Base-by-base conservation (phyloP, 148 eudicot genomes). In the Camellia lanceoleosa region DNA sequence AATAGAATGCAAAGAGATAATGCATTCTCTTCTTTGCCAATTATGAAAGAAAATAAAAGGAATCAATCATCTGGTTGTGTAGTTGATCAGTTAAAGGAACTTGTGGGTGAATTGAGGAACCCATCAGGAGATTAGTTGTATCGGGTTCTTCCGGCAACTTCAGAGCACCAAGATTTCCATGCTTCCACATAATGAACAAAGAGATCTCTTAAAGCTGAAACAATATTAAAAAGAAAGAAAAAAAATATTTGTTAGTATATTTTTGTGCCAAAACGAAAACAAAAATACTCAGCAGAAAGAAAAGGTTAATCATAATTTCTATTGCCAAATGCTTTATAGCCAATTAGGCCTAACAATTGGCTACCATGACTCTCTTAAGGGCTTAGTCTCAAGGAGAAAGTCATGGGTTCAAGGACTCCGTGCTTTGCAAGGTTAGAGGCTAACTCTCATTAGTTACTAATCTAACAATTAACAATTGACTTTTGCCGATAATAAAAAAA, bases 161-260 rank as follows among this genome's bases (percentile, higher is more conserved):
- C 97, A 68, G 90, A 89, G 83, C 87, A 88, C 97, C 97, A 95
- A 19, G 94, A 87, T 78, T 83, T 83, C 97, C 97, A 95, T 71
- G 99, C 99, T 78, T 92, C 94, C 81, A 85, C 80, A 61, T 93
- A 95, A 84, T 95, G 99, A 46, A 79, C 89, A 55, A 93, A 95
- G 2, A 93, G 90, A 79, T 93, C 97, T 81, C 74, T 89, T 84
- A 95, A 77, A 64, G 90, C 99, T 95, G 94, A 83, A 83, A 86
- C 78, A 76, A 60, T 54, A 83, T n/a, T n/a, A 6, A 46, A 42
- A 78, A 47, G 30, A 80, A 82, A 76, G 4, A 18, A 71, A 19
- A 55, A 1, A 30, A 0, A 30, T 30, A 30, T 30, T 18, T 44
- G 42, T 71, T 30, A 65, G 61, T 55, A 61, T 16, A n/a, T 55